Evolutionary conservation across 768 basidiomycete species (phyloP), one percentile per base, ranked within the genome.

Genomic region (Brasilioporus rufonigricans): DNA sequence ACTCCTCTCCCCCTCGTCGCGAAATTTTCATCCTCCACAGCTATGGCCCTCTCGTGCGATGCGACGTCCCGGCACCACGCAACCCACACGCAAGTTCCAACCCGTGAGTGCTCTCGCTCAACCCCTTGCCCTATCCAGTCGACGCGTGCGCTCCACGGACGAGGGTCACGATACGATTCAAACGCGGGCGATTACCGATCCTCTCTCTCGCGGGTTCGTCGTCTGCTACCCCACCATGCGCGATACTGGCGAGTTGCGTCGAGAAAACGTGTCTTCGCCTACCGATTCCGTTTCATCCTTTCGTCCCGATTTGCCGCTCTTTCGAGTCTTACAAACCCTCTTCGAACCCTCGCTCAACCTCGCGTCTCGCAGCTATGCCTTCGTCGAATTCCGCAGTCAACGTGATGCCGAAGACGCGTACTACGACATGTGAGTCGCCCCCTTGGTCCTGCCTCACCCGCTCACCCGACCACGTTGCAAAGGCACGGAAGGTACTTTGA

Each of bases 1-100:
- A 5, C 5, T 47, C 47, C 38, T 27, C 1, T 23, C 16, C 18
- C 55, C 53, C 44, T 55, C 45, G 27, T 10, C 33, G 26, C 7
- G 54, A 48, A 48, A 40, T 33, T 50, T 56, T 52, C 11, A 57
- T 54, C 32, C 43, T n/a, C 21, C 23, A 14, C 66, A 93, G 91
- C 52, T 93, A 78, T 61, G 91, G 91, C 18, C 87, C 86, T 52
- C 79, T 94, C 27, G 81, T 93, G 57, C 88, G 91, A 56, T 94
- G 92, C 74, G 92, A 94, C 67, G 90, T 94, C 16, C 91, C 91
- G 18, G 92, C 91, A 2, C 89, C 91, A 2, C 84, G 90, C 59
- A 89, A 89, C 72, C 84, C 86, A 0, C 79, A 86, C 59, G 82
- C 87, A 18, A 80, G 77, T 53, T 80, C 86, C 39, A 89, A 89